Evolutionary conservation across 2,329 filamentous ascomycete species (phyloP).

Genomic region (Parafenestella ontariensis): DNA sequence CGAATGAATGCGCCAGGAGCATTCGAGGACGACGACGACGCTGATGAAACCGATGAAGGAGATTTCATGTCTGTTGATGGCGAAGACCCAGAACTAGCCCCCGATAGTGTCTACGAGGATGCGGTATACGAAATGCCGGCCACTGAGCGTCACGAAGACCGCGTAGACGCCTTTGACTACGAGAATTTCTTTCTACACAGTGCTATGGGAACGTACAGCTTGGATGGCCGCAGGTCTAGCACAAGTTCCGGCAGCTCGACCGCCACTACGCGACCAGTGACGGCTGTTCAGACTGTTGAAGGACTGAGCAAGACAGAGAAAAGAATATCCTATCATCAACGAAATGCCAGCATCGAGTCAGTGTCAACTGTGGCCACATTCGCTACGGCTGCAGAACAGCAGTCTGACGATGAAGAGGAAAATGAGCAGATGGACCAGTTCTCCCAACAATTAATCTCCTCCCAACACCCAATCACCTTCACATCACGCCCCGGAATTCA

Average conservation of each 20-base stretch:
- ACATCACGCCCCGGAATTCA: conserved; percentile 22
- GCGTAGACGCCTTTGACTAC: conserved; percentile 94
- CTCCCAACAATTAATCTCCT: conserved; percentile 40
- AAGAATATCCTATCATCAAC: conserved; percentile 50
- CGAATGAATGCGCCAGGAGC: conserved; percentile 28
- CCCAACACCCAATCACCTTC: conserved; percentile 21
- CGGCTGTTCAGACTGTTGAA: conserved; percentile 31
- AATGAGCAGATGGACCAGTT: conserved; percentile 54
- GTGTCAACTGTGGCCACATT: conserved; percentile 68
- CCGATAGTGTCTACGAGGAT: conserved; percentile 54
- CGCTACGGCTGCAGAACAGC: conserved; percentile 67
- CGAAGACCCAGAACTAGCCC: conserved; percentile 28
- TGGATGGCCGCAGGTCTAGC: conserved; percentile 62
- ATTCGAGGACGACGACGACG: conserved; percentile 34
- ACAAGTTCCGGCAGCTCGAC: conserved; percentile 61
- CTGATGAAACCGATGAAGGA: conserved; percentile 47
- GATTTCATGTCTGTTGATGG: conserved; percentile 48
- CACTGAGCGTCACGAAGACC: conserved; percentile 79
- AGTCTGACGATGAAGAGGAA: conserved; percentile 43
- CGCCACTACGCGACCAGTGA: conserved; percentile 57
- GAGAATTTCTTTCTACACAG: conserved; percentile 95
- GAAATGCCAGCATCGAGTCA: conserved; percentile 65
- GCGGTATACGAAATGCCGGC: conserved; percentile 49
- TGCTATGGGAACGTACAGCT: conserved; percentile 79
- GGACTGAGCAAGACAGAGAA: conserved; percentile 30